phyloP scores from a whole-genome alignment of 2,329 filamentous ascomycete genomes.

The Hypocrella siamensis region DNA sequence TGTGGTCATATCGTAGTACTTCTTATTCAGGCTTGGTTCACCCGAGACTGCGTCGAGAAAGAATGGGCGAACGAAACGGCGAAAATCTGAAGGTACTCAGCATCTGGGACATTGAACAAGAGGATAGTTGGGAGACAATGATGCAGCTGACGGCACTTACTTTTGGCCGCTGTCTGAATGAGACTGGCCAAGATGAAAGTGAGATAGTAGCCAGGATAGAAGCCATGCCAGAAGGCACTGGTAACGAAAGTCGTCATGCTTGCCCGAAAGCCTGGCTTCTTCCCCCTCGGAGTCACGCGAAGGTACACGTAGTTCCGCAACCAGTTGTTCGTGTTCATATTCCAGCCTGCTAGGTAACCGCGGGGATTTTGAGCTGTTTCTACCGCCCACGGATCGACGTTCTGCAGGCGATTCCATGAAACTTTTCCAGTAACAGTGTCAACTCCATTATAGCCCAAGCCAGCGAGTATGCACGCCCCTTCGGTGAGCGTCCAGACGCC shows the following conservation, averaged over 20 bases:
- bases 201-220: slow-evolving; percentile 93
- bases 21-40: slow-evolving; percentile 54
- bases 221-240: slow-evolving; percentile 95
- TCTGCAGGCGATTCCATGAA: slow-evolving; percentile 76
- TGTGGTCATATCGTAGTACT: slow-evolving; percentile 70
- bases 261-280: slow-evolving; percentile 91
- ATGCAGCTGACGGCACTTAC: slow-evolving; percentile 35
- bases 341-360: slow-evolving; percentile 84
- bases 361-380: slow-evolving; percentile 90
- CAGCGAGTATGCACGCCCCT: slow-evolving; percentile 83
- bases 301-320: slow-evolving; percentile 91
- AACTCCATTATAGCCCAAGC: slow-evolving; percentile 86
- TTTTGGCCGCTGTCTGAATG: slow-evolving; percentile 85
- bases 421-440: slow-evolving; percentile 73
- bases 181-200: slow-evolving; percentile 81
- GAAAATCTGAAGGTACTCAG: slow-evolving; percentile 48
- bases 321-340: slow-evolving; percentile 98
- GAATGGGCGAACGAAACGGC: slow-evolving; percentile 79
- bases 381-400: slow-evolving; percentile 73
- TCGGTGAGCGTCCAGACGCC: slow-evolving; percentile 90
- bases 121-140: background rate
- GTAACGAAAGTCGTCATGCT: slow-evolving; percentile 89
- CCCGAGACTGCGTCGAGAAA: slow-evolving; percentile 69
- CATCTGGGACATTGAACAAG: background rate
- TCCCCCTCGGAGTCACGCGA: slow-evolving; percentile 83